Evolutionary conservation across 1,139 yeast species (phyloP).

Genomic region (Kurtzmaniella quercitrusa): DNA sequence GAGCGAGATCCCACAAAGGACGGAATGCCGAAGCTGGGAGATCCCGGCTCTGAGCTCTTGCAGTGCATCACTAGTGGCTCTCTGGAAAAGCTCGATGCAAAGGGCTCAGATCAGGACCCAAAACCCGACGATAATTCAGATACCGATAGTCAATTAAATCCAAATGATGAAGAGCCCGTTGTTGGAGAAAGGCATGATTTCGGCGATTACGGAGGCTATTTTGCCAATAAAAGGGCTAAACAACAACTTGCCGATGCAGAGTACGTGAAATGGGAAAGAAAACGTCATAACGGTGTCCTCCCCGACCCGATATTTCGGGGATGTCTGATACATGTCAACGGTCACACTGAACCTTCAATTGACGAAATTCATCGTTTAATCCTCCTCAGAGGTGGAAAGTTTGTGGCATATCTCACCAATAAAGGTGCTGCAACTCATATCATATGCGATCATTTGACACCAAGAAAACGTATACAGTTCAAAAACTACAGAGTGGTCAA

Average conservation of each 20-base stretch:
- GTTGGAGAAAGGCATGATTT: slow-evolving; percentile 46
- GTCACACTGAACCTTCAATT: slow-evolving; percentile 78
- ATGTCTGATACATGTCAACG: slow-evolving; percentile 75
- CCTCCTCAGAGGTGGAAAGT: slow-evolving; percentile 75
- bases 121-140: neutral
- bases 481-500: slow-evolving; percentile 67
- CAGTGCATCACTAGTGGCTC: too few species aligned
- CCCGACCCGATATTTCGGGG: slow-evolving; percentile 48
- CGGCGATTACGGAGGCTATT: slow-evolving; percentile 69
- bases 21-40: too few species aligned
- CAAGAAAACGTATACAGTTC: slow-evolving; percentile 65
- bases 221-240: slow-evolving; percentile 59
- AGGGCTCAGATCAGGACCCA: neutral
- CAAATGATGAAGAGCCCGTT: neutral
- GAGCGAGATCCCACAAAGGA: too few species aligned
- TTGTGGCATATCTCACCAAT: slow-evolving; percentile 61
- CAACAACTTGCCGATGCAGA: slow-evolving; percentile 65
- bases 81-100: too few species aligned
- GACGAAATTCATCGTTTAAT: slow-evolving; percentile 67
- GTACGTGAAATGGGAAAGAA: slow-evolving; percentile 46
- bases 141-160: neutral
- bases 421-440: slow-evolving; percentile 82
- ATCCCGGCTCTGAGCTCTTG: too few species aligned
- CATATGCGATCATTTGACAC: slow-evolving; percentile 73
- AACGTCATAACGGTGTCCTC: slow-evolving; percentile 25